Evolutionary conservation across 768 basidiomycete species (phyloP).

Genomic region (Lactarius trivialis): DNA sequence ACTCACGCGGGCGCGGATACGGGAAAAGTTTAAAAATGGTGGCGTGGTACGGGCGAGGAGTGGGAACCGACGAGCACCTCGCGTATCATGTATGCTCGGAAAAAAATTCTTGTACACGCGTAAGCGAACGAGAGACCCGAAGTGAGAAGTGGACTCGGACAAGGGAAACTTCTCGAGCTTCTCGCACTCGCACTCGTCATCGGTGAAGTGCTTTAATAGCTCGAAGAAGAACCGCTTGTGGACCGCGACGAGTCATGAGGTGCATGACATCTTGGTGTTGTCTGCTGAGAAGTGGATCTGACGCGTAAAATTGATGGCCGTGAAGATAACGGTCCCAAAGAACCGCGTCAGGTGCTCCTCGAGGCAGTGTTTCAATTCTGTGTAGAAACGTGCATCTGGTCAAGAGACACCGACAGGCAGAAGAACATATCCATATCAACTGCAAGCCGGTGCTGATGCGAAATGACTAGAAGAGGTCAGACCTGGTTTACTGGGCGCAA

Average conservation of each 20-base stretch:
- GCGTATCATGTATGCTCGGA: slow-evolving; percentile 44
- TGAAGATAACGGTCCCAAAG: slow-evolving; percentile 50
- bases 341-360: slow-evolving; percentile 41
- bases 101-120: too few relatives aligned
- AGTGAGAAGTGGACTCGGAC: too few relatives aligned
- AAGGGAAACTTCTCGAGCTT: slow-evolving; percentile 80
- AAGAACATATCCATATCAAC: slow-evolving; percentile 42
- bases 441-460: slow-evolving; percentile 48
- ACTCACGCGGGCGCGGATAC: slow-evolving; percentile 73
- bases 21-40: slow-evolving; percentile 89
- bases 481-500: not conserved
- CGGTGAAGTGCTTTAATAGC: slow-evolving; percentile 67
- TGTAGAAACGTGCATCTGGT: slow-evolving; percentile 36
- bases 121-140: not conserved
- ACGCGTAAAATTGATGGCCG: slow-evolving; percentile 39
- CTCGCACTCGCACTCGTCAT: slow-evolving; percentile 71
- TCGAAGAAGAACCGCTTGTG: slow-evolving; percentile 89
- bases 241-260: slow-evolving; percentile 49
- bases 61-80: slow-evolving; percentile 83
- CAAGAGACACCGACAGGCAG: not conserved
- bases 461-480: slow-evolving; percentile 36
- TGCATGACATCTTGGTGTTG: too few relatives aligned
- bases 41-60: slow-evolving; percentile 57
- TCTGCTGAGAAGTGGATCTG: slow-evolving; percentile 50
- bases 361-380: slow-evolving; percentile 33